A percentile compares a stretch with the other conserved stretches of the same genome.
Evolutionary conservation across 2,329 filamentous ascomycete species (phyloP).

Genomic region (Arthrobotrys pseudoclavata): DNA sequence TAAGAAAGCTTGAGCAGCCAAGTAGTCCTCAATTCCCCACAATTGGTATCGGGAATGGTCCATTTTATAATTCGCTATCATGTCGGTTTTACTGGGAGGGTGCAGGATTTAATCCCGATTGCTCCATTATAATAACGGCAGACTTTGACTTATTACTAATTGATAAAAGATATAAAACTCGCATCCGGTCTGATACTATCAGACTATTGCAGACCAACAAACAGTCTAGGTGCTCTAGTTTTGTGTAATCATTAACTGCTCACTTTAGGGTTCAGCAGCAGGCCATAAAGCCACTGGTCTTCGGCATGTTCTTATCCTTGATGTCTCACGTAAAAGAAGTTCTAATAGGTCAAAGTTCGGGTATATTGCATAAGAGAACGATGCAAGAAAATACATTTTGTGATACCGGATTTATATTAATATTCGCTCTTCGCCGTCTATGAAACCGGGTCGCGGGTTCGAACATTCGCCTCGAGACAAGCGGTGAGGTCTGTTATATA

Average conservation of each 20-base stretch:
- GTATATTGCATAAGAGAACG: constrained; percentile 12
- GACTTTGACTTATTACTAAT: not conserved
- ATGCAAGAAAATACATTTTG: constrained; percentile 7
- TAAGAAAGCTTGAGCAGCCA: constrained; percentile 11
- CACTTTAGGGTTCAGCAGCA: constrained; percentile 39
- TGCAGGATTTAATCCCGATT: constrained; percentile 5
- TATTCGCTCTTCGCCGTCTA: not conserved
- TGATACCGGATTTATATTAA: not conserved
- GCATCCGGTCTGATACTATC: not conserved
- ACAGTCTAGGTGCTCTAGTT: not conserved
- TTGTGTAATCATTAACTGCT: constrained; percentile 18
- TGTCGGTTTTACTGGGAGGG: not conserved
- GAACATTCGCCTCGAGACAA: not conserved
- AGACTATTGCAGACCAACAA: not conserved
- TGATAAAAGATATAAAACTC: not conserved
- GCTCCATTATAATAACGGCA: not conserved
- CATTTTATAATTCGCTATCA: constrained; percentile 4
- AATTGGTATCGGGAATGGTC: not conserved
- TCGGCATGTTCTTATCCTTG: constrained; percentile 19
- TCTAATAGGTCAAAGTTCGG: constrained; percentile 27
- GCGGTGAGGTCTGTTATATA: too few species aligned
- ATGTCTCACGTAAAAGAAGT: constrained; percentile 23
- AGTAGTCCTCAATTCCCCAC: not conserved
- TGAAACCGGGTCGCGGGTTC: not conserved
- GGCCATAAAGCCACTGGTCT: constrained; percentile 23